A percentile compares a stretch with the other conserved stretches of the same genome.
phyloP scores from a whole-genome alignment of 768 basidiomycete species.

The Strobilomyces confusus region DNA sequence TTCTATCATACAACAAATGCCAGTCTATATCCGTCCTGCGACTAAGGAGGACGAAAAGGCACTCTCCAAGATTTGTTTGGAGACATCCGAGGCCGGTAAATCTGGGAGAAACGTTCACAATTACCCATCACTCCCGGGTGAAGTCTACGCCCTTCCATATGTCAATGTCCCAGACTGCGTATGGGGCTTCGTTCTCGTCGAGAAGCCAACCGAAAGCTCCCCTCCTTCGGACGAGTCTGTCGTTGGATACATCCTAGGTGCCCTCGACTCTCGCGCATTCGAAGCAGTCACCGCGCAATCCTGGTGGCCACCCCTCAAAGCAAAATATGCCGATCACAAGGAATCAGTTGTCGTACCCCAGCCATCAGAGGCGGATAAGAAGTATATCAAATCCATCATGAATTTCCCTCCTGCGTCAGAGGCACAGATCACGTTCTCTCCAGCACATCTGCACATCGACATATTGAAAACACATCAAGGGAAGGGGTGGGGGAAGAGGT shows the following conservation, averaged over 20 bases:
- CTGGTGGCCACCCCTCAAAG: constrained; percentile 66
- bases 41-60: constrained; percentile 49
- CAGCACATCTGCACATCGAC: constrained; percentile 75
- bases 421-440: constrained; percentile 58
- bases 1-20: constrained; percentile 19
- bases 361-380: constrained; percentile 22
- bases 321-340: constrained; percentile 51
- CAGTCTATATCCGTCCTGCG: constrained; percentile 52
- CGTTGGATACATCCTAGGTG: constrained; percentile 70
- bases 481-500: constrained; percentile 65
- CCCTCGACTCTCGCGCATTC: constrained; percentile 62
- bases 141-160: constrained; percentile 75
- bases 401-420: constrained; percentile 40
- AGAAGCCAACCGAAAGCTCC: constrained; percentile 29
- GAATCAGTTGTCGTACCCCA: constrained; percentile 9
- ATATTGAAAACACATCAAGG: constrained; percentile 63
- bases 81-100: constrained; percentile 67
- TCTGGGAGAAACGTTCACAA: constrained; percentile 62
- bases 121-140: constrained; percentile 60
- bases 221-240: constrained; percentile 36
- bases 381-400: constrained; percentile 35
- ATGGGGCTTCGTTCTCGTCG: constrained; percentile 73
- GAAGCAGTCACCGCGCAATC: constrained; percentile 49
- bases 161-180: constrained; percentile 55
- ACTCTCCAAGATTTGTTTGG: constrained; percentile 68